Conservation (phyloP, 371 early-diverging fungal species). For the Funneliformis caledonium region DNA sequence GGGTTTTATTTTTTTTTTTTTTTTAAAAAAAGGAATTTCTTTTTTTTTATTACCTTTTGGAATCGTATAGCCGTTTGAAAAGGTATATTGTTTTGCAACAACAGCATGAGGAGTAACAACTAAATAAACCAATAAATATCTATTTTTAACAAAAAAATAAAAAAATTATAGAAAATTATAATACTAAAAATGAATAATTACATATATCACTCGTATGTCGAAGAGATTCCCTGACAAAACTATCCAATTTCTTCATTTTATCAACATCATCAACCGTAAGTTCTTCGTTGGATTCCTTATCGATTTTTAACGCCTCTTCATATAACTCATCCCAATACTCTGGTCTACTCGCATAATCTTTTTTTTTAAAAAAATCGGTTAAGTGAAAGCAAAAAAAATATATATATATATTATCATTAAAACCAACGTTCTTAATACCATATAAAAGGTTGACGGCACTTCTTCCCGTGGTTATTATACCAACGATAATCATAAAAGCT, state of each 20-base stretch:
- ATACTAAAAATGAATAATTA: background rate
- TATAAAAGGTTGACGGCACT: background rate
- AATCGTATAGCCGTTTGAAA: constrained; percentile 10
- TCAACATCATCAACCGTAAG: background rate
- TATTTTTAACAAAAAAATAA: background rate
- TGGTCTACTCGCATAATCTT: constrained; percentile 2
- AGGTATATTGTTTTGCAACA: background rate
- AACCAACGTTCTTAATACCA: background rate
- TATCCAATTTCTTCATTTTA: constrained; percentile 21
- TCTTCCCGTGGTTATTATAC: background rate
- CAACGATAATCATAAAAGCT: background rate
- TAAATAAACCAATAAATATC: background rate
- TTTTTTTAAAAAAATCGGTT: background rate
- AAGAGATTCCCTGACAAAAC: constrained; percentile 23
- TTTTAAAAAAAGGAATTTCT: background rate
- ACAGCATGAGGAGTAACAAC: background rate
- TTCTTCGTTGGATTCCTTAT: background rate
- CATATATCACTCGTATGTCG: background rate
- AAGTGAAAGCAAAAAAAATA: background rate
- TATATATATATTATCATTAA: no score
- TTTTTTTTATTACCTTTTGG: background rate
- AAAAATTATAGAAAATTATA: no score
- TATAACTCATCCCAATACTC: constrained; percentile 3
- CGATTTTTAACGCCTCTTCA: background rate
- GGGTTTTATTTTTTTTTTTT: background rate